Evolutionary conservation across 1,284 basidiomycete species (phyloP).

Genomic region (Ceratobasidium sp.): DNA sequence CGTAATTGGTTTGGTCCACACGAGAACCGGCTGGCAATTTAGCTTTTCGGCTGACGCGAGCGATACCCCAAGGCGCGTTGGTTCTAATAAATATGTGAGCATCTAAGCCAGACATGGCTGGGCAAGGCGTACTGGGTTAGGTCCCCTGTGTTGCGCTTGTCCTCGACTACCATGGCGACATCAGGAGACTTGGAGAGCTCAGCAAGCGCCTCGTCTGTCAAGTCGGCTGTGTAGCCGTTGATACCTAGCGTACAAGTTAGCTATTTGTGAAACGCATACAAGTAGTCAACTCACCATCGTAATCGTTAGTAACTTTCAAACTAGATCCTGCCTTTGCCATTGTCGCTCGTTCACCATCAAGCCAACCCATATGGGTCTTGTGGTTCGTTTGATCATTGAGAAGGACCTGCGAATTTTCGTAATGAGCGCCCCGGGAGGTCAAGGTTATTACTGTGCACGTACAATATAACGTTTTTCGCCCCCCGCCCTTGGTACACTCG

Average conservation of each 20-base stretch:
- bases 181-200: conserved; percentile 14
- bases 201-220: conserved; percentile 32
- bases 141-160: background rate
- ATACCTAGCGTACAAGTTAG: background rate
- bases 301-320: conserved; percentile 3
- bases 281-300: conserved; percentile 7
- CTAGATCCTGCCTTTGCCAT: background rate
- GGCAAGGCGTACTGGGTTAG: conserved; percentile 1
- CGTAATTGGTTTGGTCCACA: background rate
- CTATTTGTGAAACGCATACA: background rate
- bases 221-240: conserved; percentile 36
- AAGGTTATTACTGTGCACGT: background rate
- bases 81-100: background rate
- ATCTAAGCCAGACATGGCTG: background rate
- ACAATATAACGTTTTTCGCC: conserved; percentile 15
- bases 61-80: conserved; percentile 24
- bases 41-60: conserved; percentile 18
- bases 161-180: conserved; percentile 38
- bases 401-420: background rate
- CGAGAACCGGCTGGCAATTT: conserved; percentile 1
- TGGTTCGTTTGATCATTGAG: conserved; percentile 6
- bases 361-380: conserved; percentile 18
- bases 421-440: background rate
- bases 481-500: background rate
- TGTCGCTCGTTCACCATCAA: conserved; percentile 1